A percentile compares a stretch with the other conserved stretches of the same genome.
Evolutionary conservation across 176 grass and related monocot genomes (phyloP).

Genomic region (Saccharum officinarum): DNA sequence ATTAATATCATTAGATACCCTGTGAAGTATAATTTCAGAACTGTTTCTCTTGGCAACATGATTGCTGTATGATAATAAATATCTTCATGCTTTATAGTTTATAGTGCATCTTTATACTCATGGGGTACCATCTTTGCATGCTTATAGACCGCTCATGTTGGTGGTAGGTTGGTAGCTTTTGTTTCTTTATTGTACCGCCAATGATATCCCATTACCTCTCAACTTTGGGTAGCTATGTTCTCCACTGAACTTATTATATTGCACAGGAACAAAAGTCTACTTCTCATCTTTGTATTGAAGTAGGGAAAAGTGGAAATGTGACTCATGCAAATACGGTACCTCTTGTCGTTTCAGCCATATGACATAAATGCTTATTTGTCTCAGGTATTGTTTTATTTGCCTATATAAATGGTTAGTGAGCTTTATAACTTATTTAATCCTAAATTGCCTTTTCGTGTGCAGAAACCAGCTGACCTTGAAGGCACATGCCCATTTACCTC

Average conservation of each 20-base stretch:
- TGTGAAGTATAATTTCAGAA: background rate
- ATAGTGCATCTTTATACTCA: background rate
- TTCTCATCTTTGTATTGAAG: conserved; percentile 68
- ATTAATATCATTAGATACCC: background rate
- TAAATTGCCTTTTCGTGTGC: conserved; percentile 9
- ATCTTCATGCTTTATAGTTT: background rate
- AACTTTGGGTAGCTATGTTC: conserved; percentile 16
- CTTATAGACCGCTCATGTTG: background rate
- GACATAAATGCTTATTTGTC: conserved; percentile 78
- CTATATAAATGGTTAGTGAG: background rate
- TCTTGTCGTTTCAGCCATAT: conserved; percentile 92
- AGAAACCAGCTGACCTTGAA: conserved; percentile 94
- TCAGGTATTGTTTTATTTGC: conserved; percentile 53
- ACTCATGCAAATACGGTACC: conserved; percentile 64
- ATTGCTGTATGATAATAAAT: conserved; percentile 1
- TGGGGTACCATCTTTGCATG: background rate
- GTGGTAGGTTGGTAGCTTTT: background rate
- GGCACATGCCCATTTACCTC: conserved; percentile 71
- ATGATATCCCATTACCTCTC: conserved; percentile 20
- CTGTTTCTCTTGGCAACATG: background rate
- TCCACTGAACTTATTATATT: conserved; percentile 1
- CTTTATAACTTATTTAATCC: conserved; percentile 26
- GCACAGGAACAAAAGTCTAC: conserved; percentile 69
- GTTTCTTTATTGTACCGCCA: background rate
- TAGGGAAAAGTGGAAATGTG: conserved; percentile 74